These are phyloP conservation scores for Bothriochloa decipiens DNA, from an alignment of 176 grass and related monocot genomes.

Conservation along the genomic window DNA sequence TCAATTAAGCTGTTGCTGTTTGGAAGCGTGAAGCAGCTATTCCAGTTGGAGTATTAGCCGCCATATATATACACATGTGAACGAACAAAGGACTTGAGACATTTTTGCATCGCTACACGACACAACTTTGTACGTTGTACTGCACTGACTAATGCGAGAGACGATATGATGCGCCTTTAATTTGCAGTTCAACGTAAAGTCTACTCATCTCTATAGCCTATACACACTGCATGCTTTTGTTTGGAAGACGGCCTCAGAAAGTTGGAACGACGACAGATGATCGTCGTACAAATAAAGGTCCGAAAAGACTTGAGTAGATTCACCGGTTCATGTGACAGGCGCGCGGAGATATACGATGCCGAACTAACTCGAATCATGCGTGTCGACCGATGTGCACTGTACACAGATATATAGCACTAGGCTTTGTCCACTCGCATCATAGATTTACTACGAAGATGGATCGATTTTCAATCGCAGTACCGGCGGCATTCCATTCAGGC, in stretches of 20 bases:
- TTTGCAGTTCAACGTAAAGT: not conserved
- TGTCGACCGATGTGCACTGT: not conserved
- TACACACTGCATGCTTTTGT: not conserved
- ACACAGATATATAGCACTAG: not conserved
- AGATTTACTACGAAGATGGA: too few species aligned
- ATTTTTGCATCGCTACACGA: not conserved
- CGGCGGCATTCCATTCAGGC: too few species aligned
- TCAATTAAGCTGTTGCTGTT: not conserved
- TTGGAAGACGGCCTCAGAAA: not conserved
- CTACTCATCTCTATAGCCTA: not conserved
- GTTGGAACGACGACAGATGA: not conserved
- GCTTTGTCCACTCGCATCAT: not conserved
- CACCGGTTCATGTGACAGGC: not conserved
- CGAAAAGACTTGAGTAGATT: not conserved
- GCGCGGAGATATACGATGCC: not conserved
- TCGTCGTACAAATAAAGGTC: not conserved
- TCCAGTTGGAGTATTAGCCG: not conserved
- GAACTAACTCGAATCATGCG: not conserved
- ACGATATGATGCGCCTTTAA: not conserved
- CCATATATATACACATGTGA: not conserved
- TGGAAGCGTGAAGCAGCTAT: not conserved
- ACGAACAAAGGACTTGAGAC: not conserved
- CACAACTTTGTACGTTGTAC: not conserved
- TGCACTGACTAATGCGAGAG: not conserved
- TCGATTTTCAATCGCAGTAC: too few species aligned